A percentile compares a stretch with the other conserved stretches of the same genome.
Evolutionary conservation across 208 protist species (phyloP).

Genomic region (Crithidia sp.): DNA sequence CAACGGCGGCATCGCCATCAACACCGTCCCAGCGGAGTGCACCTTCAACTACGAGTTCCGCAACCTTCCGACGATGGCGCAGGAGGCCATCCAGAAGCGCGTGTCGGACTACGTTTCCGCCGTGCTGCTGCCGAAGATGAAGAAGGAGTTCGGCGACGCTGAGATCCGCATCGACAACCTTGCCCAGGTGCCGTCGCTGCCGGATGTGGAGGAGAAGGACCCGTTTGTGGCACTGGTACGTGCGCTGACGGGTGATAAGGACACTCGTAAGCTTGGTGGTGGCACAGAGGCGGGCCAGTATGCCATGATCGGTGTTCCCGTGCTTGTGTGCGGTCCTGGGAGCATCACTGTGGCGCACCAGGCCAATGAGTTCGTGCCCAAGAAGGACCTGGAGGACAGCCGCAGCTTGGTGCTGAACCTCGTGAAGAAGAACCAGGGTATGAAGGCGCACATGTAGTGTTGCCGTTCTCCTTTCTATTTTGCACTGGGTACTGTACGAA

Average conservation of each 20-base stretch:
- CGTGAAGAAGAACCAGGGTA: conserved; percentile 41
- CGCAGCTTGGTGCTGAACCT: conserved; percentile 35
- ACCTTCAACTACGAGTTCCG: conserved; percentile 59
- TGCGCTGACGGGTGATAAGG: conserved; percentile 40
- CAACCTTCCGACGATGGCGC: conserved; percentile 29
- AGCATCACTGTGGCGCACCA: conserved; percentile 55
- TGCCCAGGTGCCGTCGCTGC: conserved; percentile 26
- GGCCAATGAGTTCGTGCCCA: conserved; percentile 61
- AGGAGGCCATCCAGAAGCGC: conserved; percentile 42
- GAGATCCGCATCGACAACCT: conserved; percentile 39
- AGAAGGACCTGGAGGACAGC: conserved; percentile 50
- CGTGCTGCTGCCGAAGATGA: conserved; percentile 50
- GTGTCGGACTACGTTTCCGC: conserved; percentile 34
- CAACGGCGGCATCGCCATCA: conserved; percentile 56
- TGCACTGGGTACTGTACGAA: no score
- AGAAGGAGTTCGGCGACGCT: conserved; percentile 38
- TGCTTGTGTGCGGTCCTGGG: conserved; percentile 56
- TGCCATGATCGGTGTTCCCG: conserved; percentile 51
- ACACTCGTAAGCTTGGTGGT: conserved; percentile 43
- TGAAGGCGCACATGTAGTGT: conserved; percentile 28
- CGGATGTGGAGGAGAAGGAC: conserved; percentile 38
- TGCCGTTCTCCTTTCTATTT: no score
- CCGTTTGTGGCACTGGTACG: conserved; percentile 45
- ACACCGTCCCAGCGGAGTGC: conserved; percentile 52
- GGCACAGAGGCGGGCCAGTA: conserved; percentile 61